Conservation (phyloP, 345 rosid genomes). For the Passiflora organensis region DNA sequence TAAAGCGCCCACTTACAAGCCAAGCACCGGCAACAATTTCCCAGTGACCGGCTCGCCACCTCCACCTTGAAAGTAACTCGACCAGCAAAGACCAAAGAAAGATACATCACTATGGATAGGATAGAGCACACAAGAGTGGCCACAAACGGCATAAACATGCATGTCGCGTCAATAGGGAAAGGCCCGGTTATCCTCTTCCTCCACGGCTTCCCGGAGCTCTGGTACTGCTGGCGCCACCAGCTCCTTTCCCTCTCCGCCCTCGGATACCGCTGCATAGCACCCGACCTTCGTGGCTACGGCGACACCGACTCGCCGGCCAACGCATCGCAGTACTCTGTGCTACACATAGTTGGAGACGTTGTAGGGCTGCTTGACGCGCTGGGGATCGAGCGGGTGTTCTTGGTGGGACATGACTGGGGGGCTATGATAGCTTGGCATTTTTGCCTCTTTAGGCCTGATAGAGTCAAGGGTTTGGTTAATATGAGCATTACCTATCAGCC, state of each 20-base stretch:
- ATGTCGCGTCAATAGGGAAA: not conserved
- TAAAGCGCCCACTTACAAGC: too few species aligned
- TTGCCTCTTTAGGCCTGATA: conserved; percentile 58
- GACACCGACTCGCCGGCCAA: conserved; percentile 13
- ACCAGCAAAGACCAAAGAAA: too few species aligned
- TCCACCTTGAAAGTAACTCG: too few species aligned
- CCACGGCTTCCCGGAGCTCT: conserved; percentile 9
- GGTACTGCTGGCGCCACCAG: conserved; percentile 14
- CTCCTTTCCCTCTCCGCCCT: conserved; percentile 11
- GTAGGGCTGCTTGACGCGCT: conserved; percentile 7
- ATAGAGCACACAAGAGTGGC: conserved; percentile 5
- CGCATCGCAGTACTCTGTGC: conserved; percentile 5
- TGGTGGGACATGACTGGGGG: conserved; percentile 76
- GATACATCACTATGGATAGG: too few species aligned
- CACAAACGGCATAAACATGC: conserved; percentile 8
- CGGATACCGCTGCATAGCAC: conserved; percentile 20
- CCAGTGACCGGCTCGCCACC: too few species aligned
- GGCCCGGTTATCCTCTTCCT: conserved; percentile 5
- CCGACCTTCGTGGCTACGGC: conserved; percentile 22
- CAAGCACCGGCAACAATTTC: too few species aligned
- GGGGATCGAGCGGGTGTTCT: conserved; percentile 1
- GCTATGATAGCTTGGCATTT: conserved; percentile 59
- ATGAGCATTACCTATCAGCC: conserved; percentile 43
- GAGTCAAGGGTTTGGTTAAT: conserved; percentile 66
- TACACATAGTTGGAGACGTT: conserved; percentile 18